Evolutionary conservation across 148 eudicot genomes (phyloP).

Genomic region (Linanthus parryae): DNA sequence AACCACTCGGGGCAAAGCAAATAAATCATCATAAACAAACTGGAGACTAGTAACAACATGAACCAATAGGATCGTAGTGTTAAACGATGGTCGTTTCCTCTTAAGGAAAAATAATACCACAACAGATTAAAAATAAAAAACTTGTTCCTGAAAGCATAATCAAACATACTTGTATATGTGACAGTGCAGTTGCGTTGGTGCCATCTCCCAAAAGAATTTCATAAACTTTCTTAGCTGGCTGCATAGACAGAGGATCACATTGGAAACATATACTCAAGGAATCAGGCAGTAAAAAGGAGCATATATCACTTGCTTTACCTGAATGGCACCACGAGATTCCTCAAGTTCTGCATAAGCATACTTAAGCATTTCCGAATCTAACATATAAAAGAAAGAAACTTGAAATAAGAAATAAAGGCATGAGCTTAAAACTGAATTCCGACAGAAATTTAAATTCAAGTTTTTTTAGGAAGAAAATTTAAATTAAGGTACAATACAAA

Average conservation of each 20-base stretch:
- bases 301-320: conserved; percentile 32
- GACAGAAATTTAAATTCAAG: background rate
- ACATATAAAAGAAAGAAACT: conserved; percentile 1
- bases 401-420: background rate
- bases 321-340: conserved; percentile 94
- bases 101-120: too few species aligned
- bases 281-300: background rate
- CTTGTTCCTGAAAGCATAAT: background rate
- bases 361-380: conserved; percentile 82
- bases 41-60: too few species aligned
- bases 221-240: conserved; percentile 88
- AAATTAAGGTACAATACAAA: too few species aligned
- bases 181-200: conserved; percentile 57
- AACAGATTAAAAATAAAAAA: conserved; percentile 4
- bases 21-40: background rate
- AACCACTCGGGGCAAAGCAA: background rate
- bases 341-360: conserved; percentile 97
- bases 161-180: conserved; percentile 90
- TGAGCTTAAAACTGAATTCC: background rate
- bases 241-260: conserved; percentile 18
- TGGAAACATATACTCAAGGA: conserved; percentile 4
- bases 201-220: conserved; percentile 82
- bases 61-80: too few species aligned
- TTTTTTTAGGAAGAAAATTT: background rate
- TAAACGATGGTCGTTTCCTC: too few species aligned